Percentiles rank a stretch among this genome's conserved stretches.
Evolutionary conservation across 148 eudicot species (phyloP).

Genomic region (Linanthus parryae): DNA sequence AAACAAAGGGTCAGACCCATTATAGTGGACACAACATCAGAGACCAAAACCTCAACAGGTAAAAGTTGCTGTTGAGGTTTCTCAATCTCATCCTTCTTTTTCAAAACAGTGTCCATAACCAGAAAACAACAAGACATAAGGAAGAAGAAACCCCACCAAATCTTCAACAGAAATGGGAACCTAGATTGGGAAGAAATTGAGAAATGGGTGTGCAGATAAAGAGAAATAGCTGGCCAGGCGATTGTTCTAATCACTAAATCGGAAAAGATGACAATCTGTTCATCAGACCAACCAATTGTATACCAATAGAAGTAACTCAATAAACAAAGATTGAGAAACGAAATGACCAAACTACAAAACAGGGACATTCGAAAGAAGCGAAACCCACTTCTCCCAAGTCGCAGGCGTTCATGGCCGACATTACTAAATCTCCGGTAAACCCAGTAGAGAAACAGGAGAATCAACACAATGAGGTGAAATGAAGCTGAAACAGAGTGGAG

Average conservation of each 20-base stretch:
- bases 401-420: background rate
- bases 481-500: slow-evolving; percentile 5
- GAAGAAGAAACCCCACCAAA: slow-evolving; percentile 69
- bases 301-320: slow-evolving; percentile 50
- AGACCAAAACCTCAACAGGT: slow-evolving; percentile 27
- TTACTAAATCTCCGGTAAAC: background rate
- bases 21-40: slow-evolving; percentile 32
- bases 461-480: slow-evolving; percentile 2
- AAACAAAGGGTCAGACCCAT: slow-evolving; percentile 32
- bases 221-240: slow-evolving; percentile 33
- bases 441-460: slow-evolving; percentile 3
- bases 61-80: slow-evolving; percentile 8
- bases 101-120: slow-evolving; percentile 20
- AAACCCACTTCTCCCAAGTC: background rate
- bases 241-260: slow-evolving; percentile 35
- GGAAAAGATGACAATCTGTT: slow-evolving; percentile 25
- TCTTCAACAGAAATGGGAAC: slow-evolving; percentile 48
- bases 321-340: slow-evolving; percentile 33
- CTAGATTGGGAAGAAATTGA: slow-evolving; percentile 19
- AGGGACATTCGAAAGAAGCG: slow-evolving; percentile 17
- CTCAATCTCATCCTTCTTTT: slow-evolving; percentile 10
- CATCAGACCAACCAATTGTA: slow-evolving; percentile 50
- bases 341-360: slow-evolving; percentile 26
- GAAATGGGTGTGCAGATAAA: slow-evolving; percentile 30
- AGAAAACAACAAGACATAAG: slow-evolving; percentile 45